These are phyloP conservation scores for Thalassiosira ordinaria DNA, from an alignment of 352 stramenopile genomes.

Conservation along the genomic window DNA sequence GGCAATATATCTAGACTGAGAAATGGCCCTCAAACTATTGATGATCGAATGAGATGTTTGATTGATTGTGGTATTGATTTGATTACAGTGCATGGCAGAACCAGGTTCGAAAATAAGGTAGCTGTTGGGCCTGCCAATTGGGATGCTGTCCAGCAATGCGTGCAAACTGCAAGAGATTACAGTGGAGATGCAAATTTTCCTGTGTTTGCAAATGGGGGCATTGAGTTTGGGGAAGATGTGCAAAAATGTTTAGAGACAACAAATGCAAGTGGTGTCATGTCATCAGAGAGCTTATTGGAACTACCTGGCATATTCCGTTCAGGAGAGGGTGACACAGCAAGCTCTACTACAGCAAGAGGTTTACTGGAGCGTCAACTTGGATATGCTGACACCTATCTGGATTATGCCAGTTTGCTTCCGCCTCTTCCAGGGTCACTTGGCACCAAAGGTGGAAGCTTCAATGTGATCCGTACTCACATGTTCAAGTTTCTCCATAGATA, in stretches of 20 bases:
- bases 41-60: conserved; percentile 63
- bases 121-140: conserved; percentile 88
- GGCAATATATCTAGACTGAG: conserved; percentile 25
- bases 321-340: conserved; percentile 6
- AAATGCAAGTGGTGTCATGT: conserved; percentile 92
- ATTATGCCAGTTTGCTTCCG: conserved; percentile 68
- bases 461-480: conserved; percentile 68
- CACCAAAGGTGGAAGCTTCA: conserved; percentile 58
- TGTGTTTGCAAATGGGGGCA: conserved; percentile 95
- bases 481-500: conserved; percentile 85
- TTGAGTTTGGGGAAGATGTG: conserved; percentile 91
- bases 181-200: conserved; percentile 87
- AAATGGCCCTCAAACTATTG: conserved; percentile 41
- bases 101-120: conserved; percentile 96
- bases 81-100: conserved; percentile 94
- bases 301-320: conserved; percentile 70
- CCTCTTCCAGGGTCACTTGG: conserved; percentile 79
- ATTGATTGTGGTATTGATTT: conserved; percentile 85
- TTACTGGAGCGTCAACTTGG: conserved; percentile 71
- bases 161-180: conserved; percentile 83
- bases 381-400: conserved; percentile 75
- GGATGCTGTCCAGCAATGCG: conserved; percentile 88
- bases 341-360: conserved; percentile 29
- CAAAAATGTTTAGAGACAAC: conserved; percentile 88
- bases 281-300: conserved; percentile 90